A percentile compares a stretch with the other conserved stretches of the same genome.
phyloP scores from a whole-genome alignment of 1,284 basidiomycete genomes.

The Irpex rosettiformis region DNA sequence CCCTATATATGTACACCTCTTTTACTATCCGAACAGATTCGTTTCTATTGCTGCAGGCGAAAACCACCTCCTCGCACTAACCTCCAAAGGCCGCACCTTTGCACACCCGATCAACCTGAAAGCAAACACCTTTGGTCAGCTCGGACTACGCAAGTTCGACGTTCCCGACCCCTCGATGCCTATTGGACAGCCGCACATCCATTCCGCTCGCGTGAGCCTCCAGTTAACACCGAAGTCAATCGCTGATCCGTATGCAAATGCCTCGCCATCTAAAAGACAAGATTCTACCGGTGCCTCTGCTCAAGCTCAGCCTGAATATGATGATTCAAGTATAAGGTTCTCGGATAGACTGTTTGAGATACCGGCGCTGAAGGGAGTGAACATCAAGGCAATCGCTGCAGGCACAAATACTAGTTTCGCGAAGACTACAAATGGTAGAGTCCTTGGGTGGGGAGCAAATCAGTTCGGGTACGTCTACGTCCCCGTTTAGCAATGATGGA shows the following conservation, averaged over 20 bases:
- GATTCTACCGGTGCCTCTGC: conserved; percentile 13
- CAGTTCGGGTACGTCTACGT: conserved; percentile 59
- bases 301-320: conserved; percentile 22
- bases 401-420: conserved; percentile 76
- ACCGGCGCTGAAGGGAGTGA: conserved; percentile 67
- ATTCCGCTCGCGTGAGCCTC: conserved; percentile 22
- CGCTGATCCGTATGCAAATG: conserved; percentile 46
- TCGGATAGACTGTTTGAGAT: conserved; percentile 79
- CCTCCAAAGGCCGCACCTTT: conserved; percentile 79
- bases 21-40: conserved; percentile 44
- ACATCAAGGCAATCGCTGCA: conserved; percentile 69
- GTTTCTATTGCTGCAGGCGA: conserved; percentile 70
- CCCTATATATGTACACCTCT: background rate
- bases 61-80: conserved; percentile 85
- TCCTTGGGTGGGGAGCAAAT: conserved; percentile 90
- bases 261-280: conserved; percentile 22
- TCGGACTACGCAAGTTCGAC: conserved; percentile 70
- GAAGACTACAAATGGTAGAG: conserved; percentile 65
- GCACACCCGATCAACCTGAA: conserved; percentile 72
- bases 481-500: background rate
- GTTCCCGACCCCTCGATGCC: conserved; percentile 35
- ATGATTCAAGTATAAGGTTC: conserved; percentile 61
- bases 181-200: conserved; percentile 30
- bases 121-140: conserved; percentile 86
- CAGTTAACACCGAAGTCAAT: conserved; percentile 54